Percentiles rank a stretch among this genome's conserved stretches.
phyloP scores from a whole-genome alignment of 768 basidiomycete genomes.

The Rhodotorula babjevae region DNA sequence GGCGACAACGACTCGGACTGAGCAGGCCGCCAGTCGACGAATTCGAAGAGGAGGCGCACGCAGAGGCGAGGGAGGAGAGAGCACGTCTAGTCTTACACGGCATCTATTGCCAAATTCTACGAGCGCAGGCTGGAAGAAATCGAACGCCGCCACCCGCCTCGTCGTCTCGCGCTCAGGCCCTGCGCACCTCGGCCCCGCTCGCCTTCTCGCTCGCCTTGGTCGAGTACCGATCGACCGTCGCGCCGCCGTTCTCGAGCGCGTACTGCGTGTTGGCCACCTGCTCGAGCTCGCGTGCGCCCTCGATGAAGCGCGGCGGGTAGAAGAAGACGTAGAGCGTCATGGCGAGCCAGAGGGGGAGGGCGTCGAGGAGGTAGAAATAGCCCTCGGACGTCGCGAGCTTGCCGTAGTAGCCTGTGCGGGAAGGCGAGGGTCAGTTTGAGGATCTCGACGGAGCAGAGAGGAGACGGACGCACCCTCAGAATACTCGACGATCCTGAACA shows the following conservation, averaged over 20 bases:
- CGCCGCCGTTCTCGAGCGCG: background rate
- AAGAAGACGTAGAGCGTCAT: conserved; percentile 27
- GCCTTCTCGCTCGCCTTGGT: background rate
- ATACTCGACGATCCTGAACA: conserved; percentile 35
- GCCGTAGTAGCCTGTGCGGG: background rate
- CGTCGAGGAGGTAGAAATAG: conserved; percentile 36
- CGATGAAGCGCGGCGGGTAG: conserved; percentile 33
- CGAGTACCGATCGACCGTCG: background rate
- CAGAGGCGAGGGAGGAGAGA: too few species aligned
- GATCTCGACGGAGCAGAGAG: too few species aligned
- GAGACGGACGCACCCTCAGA: background rate
- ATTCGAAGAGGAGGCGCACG: too few species aligned
- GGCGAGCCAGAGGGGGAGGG: conserved; percentile 34
- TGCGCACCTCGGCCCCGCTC: too few species aligned
- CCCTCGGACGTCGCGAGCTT: background rate
- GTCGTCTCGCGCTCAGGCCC: too few species aligned
- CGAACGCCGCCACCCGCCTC: too few species aligned
- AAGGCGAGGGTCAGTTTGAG: fast-evolving
- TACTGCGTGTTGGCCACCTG: background rate
- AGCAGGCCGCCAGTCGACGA: too few species aligned
- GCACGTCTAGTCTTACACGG: too few species aligned
- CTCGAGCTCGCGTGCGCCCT: conserved; percentile 1
- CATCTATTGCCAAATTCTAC: too few species aligned
- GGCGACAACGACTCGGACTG: too few species aligned
- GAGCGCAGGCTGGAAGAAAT: too few species aligned